Evolutionary conservation across 108 stramenopile genomes (phyloP).

Genomic region (Conticribra weissflogii): DNA sequence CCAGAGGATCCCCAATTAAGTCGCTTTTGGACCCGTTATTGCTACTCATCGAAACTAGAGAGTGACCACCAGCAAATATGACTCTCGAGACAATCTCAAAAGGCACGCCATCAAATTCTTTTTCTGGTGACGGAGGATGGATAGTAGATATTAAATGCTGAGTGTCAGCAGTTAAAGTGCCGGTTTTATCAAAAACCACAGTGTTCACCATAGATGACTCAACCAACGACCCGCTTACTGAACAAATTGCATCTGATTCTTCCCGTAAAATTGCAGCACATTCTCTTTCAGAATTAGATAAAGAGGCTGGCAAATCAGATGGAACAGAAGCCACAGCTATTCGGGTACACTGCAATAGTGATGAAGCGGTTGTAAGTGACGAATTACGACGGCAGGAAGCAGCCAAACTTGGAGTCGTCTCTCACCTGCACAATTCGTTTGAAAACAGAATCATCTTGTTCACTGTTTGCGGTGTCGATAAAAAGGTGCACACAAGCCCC

Average conservation of each 20-base stretch:
- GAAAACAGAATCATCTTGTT: slow-evolving; percentile 39
- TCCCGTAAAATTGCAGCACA: slow-evolving; percentile 52
- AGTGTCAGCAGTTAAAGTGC: slow-evolving; percentile 80
- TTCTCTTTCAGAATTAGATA: slow-evolving; percentile 45
- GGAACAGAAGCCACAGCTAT: slow-evolving; percentile 63
- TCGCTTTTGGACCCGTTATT: slow-evolving; percentile 7
- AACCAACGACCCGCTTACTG: slow-evolving; percentile 63
- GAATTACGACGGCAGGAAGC: background rate
- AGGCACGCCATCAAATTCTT: background rate
- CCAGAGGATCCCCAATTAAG: slow-evolving; percentile 75
- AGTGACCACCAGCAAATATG: slow-evolving; percentile 77
- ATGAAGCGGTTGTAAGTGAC: too few species aligned
- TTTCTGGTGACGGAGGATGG: slow-evolving; percentile 10
- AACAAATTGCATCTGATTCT: slow-evolving; percentile 65
- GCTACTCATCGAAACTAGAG: slow-evolving; percentile 43
- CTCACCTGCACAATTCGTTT: slow-evolving; percentile 47
- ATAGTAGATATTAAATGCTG: slow-evolving; percentile 51
- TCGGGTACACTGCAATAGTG: slow-evolving; percentile 53
- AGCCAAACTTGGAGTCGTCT: too few species aligned
- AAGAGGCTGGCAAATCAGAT: slow-evolving; percentile 58
- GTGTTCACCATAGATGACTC: slow-evolving; percentile 52
- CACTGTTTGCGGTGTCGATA: slow-evolving; percentile 5
- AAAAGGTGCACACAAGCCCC: slow-evolving; percentile 53
- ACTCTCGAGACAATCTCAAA: slow-evolving; percentile 24
- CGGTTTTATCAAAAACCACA: slow-evolving; percentile 92